Evolutionary conservation across 768 basidiomycete species (phyloP).

Genomic region (Kockovaella imperatae): DNA sequence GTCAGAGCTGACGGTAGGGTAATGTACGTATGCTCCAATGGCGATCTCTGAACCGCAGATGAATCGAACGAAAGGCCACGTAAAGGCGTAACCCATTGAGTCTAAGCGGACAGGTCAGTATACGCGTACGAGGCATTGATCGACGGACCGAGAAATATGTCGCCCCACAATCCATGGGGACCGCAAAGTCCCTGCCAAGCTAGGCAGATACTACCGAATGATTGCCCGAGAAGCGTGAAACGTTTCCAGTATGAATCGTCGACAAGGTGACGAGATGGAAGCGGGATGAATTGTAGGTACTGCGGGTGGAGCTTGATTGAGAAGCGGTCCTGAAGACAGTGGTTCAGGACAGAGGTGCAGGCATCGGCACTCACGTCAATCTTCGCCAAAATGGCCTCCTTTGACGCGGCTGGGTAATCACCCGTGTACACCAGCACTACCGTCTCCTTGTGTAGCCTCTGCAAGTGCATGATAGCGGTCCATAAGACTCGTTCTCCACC

Average conservation of each 20-base stretch:
- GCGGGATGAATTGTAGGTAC: conserved; percentile 71
- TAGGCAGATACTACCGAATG: conserved; percentile 73
- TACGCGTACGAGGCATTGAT: neutral
- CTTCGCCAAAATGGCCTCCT: conserved; percentile 70
- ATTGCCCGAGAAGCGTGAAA: conserved; percentile 91
- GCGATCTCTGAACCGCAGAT: conserved; percentile 55
- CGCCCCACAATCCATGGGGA: conserved; percentile 60
- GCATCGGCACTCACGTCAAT: conserved; percentile 57
- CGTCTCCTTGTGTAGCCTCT: conserved; percentile 47
- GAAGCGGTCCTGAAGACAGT: conserved; percentile 59
- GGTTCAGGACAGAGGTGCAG: neutral
- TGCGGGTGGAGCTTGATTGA: conserved; percentile 62
- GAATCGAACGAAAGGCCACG: conserved; percentile 66
- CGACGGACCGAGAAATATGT: conserved; percentile 72
- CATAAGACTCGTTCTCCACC: conserved; percentile 94
- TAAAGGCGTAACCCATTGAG: conserved; percentile 97
- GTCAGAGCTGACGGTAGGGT: conserved; percentile 88
- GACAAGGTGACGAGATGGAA: conserved; percentile 61
- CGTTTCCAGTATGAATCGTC: conserved; percentile 75
- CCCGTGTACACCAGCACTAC: conserved; percentile 82
- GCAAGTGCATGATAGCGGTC: conserved; percentile 74
- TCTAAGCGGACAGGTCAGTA: conserved; percentile 51
- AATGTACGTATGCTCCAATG: conserved; percentile 87
- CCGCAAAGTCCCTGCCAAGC: conserved; percentile 67
- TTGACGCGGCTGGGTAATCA: conserved; percentile 63